Percentiles rank a stretch among this genome's conserved stretches.
phyloP scores from a whole-genome alignment of 2,329 filamentous ascomycete species.

The Aspergillus pseudoglaucus region DNA sequence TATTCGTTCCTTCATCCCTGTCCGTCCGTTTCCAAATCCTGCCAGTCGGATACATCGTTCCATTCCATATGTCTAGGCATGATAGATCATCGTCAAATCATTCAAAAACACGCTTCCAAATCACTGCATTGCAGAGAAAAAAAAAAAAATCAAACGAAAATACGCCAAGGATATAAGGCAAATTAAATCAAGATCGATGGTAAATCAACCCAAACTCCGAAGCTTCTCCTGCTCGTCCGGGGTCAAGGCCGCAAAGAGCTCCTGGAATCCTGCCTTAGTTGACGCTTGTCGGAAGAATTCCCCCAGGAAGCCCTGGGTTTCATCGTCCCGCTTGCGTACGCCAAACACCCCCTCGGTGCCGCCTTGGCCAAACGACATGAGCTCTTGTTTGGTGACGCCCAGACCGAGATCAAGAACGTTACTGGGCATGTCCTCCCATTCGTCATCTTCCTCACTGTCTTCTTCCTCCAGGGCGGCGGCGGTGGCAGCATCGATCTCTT shows the following conservation, averaged over 20 bases:
- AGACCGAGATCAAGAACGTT: slow-evolving; percentile 70
- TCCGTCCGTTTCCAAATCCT: too few relatives aligned
- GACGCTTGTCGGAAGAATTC: slow-evolving; percentile 66
- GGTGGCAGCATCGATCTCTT: slow-evolving; percentile 48
- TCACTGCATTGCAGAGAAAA: background rate
- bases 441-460: slow-evolving; percentile 63
- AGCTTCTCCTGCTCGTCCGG: slow-evolving; percentile 44
- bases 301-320: slow-evolving; percentile 76
- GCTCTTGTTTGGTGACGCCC: slow-evolving; percentile 61
- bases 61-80: background rate
- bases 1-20: too few relatives aligned
- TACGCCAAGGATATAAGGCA: background rate
- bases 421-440: slow-evolving; percentile 82
- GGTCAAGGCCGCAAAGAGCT: slow-evolving; percentile 50
- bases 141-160: background rate
- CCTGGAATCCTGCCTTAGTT: slow-evolving; percentile 49
- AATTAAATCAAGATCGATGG: background rate
- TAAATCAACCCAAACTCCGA: slow-evolving; percentile 22
- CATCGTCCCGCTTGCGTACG: slow-evolving; percentile 70
- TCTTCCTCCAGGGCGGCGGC: slow-evolving; percentile 55
- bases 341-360: slow-evolving; percentile 43
- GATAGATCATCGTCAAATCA: background rate
- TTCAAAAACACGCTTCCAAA: background rate
- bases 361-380: slow-evolving; percentile 66
- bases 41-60: background rate